Evolutionary conservation across 177 flowering plant genomes (phyloP).

Genomic region (Telopea speciosissima): DNA sequence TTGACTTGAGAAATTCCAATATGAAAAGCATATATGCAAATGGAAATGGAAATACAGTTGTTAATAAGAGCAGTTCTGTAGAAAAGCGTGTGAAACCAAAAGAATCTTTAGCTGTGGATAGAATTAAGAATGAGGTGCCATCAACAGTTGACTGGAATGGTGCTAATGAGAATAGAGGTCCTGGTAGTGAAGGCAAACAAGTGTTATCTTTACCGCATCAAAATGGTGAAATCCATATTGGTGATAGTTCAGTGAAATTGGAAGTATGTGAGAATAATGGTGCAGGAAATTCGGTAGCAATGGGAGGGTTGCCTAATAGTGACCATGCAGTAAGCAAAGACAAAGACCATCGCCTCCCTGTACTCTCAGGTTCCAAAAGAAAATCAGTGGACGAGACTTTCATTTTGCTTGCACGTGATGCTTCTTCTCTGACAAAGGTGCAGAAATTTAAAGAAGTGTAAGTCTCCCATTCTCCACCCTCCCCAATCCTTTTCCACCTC

Average conservation of each 20-base stretch:
- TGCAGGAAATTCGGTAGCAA: constrained; percentile 4
- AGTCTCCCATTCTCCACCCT: constrained; percentile 15
- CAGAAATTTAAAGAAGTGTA: constrained; percentile 56
- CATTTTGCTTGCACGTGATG: constrained; percentile 40
- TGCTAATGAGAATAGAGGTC: constrained; percentile 16
- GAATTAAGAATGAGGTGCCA: constrained; percentile 18
- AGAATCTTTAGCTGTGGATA: constrained; percentile 16
- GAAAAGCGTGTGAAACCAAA: constrained; percentile 23
- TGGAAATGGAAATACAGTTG: constrained; percentile 22
- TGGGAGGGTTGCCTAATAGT: constrained; percentile 16
- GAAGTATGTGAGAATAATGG: constrained; percentile 23
- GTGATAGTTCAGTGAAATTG: constrained; percentile 13
- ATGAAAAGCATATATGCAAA: constrained; percentile 26
- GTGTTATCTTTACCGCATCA: constrained; percentile 19
- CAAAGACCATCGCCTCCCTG: constrained; percentile 16
- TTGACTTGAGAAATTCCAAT: constrained; percentile 27
- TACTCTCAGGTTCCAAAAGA: constrained; percentile 33
- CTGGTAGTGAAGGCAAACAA: constrained; percentile 10
- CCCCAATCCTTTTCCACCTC: background rate
- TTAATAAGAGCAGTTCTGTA: constrained; percentile 20
- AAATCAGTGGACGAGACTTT: constrained; percentile 28
- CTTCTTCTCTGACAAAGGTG: constrained; percentile 30
- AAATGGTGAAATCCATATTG: constrained; percentile 23
- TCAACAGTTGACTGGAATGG: constrained; percentile 18
- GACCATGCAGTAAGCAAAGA: constrained; percentile 20